phyloP scores from a whole-genome alignment of 345 rosid genomes.

The Streptanthus diversifolius region DNA sequence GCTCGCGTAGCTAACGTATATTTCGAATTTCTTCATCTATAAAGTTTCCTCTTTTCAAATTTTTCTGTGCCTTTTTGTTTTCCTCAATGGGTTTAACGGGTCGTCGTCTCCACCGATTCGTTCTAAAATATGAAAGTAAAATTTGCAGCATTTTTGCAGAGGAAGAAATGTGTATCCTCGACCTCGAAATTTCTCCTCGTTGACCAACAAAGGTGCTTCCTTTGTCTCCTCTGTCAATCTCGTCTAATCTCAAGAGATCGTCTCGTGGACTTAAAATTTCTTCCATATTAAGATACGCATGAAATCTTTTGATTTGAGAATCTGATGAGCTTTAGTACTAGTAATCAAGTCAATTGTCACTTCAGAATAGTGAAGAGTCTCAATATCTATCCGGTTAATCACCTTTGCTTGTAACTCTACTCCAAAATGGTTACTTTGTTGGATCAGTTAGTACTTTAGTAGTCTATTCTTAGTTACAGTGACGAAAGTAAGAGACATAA shows the following conservation, averaged over 20 bases:
- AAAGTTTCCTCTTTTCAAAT: background rate
- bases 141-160: constrained; percentile 39
- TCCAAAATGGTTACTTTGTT: constrained; percentile 11
- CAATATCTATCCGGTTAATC: background rate
- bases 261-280: background rate
- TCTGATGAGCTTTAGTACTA: background rate
- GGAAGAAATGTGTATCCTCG: constrained; percentile 30
- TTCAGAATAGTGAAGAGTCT: background rate
- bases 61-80: background rate
- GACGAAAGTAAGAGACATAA: background rate
- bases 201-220: constrained; percentile 38
- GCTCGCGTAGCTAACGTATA: constrained; percentile 22
- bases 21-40: background rate
- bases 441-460: background rate
- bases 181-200: constrained; percentile 37
- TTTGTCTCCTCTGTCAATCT: background rate
- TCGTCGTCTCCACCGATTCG: background rate
- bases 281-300: too few relatives aligned
- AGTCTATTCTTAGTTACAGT: background rate
- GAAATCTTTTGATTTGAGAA: background rate
- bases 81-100: constrained; percentile 2
- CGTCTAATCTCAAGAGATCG: background rate
- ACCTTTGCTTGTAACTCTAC: background rate
- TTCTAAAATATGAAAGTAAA: background rate
- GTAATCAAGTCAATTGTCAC: background rate